Percentiles rank a stretch among this genome's conserved stretches.
phyloP scores from a whole-genome alignment of 2,329 filamentous ascomycete species.

The Fusarium setosum region DNA sequence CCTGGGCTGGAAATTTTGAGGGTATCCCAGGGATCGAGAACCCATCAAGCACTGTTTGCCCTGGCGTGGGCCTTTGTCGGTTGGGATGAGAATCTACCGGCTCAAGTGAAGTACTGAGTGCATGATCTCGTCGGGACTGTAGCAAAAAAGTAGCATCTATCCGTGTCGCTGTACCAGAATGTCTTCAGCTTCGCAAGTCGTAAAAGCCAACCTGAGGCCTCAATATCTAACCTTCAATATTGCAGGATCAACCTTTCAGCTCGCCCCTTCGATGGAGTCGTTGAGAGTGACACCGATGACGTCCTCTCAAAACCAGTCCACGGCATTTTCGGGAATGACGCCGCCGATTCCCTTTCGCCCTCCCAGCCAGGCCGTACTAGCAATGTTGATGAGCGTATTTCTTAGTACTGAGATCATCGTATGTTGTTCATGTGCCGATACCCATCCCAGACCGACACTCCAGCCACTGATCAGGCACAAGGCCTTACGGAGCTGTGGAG shows the following conservation, averaged over 20 bases:
- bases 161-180: too few relatives aligned
- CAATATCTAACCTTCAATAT: background rate
- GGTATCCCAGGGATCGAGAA: background rate
- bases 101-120: too few relatives aligned
- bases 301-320: background rate
- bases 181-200: too few relatives aligned
- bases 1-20: conserved; percentile 10
- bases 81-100: too few relatives aligned
- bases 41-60: background rate
- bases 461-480: conserved; percentile 20
- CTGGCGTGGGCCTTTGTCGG: background rate
- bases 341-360: conserved; percentile 24
- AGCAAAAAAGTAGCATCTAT: too few relatives aligned
- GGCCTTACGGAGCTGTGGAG: conserved; percentile 17
- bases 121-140: too few relatives aligned
- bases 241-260: background rate
- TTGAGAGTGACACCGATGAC: background rate
- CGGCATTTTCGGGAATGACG: conserved; percentile 34
- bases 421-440: conserved; percentile 18
- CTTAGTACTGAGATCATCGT: conserved; percentile 23
- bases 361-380: conserved; percentile 1
- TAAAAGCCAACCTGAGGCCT: too few relatives aligned
- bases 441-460: conserved; percentile 10
- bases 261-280: background rate
- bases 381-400: conserved; percentile 9